phyloP scores from a whole-genome alignment of 139 green algal species.

The Chlorokybus atmophyticus region DNA sequence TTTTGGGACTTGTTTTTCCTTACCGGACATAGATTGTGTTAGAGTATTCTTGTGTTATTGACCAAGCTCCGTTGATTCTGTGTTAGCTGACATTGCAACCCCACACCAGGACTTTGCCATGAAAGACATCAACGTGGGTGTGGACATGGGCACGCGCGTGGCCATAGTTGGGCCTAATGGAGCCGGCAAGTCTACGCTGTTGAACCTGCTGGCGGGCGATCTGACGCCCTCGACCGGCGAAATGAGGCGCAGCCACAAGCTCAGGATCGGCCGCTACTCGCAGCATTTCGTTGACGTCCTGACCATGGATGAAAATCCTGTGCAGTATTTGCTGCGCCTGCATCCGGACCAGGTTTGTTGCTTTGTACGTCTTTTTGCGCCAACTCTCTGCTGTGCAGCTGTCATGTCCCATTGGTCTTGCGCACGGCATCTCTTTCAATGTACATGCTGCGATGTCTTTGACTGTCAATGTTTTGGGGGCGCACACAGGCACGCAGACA shows the following conservation, averaged over 20 bases:
- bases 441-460: too few relatives aligned
- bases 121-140: conserved; percentile 84
- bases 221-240: conserved; percentile 74
- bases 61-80: too few relatives aligned
- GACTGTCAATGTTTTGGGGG: too few relatives aligned
- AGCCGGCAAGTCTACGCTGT: conserved; percentile 81
- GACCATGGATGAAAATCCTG: conserved; percentile 80
- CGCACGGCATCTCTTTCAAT: too few relatives aligned
- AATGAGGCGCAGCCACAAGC: conserved; percentile 70
- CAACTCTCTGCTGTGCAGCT: too few relatives aligned
- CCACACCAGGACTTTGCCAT: conserved; percentile 60
- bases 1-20: too few relatives aligned
- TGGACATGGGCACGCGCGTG: conserved; percentile 93
- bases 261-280: conserved; percentile 87
- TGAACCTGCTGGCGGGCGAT: conserved; percentile 95
- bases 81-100: too few relatives aligned
- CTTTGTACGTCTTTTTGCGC: too few relatives aligned
- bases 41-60: too few relatives aligned
- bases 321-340: conserved; percentile 42
- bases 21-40: too few relatives aligned
- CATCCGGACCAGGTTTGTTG: conserved; percentile 27
- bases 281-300: conserved; percentile 90
- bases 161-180: conserved; percentile 96
- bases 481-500: too few relatives aligned
- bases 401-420: too few relatives aligned